Evolutionary conservation across 2,329 filamentous ascomycete species (phyloP).

Genomic region (Fusarium sp.): DNA sequence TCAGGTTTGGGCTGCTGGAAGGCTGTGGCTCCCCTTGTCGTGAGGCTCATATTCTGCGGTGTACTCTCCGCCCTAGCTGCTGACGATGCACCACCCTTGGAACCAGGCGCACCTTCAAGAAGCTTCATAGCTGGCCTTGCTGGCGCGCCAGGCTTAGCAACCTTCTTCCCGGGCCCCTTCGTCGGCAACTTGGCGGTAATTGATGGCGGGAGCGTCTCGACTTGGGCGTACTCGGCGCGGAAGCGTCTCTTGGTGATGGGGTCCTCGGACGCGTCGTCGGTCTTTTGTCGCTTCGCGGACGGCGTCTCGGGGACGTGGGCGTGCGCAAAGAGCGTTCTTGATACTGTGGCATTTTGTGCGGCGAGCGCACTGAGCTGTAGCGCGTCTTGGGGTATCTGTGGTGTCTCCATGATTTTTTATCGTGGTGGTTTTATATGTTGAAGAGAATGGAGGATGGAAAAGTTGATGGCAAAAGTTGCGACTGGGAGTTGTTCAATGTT

Average conservation of each 20-base stretch:
- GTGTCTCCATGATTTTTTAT: slow-evolving; percentile 49
- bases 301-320: slow-evolving; percentile 40
- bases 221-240: slow-evolving; percentile 80
- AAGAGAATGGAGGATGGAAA: slow-evolving; percentile 30
- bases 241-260: slow-evolving; percentile 62
- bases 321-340: slow-evolving; percentile 49
- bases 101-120: slow-evolving; percentile 50
- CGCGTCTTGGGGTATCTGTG: slow-evolving; percentile 48
- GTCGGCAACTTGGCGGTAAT: slow-evolving; percentile 83
- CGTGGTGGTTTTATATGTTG: slow-evolving; percentile 15
- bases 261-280: slow-evolving; percentile 51
- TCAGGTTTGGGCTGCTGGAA: slow-evolving; percentile 76
- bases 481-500: slow-evolving; percentile 12
- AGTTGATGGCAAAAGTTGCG: slow-evolving; percentile 35
- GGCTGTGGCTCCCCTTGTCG: slow-evolving; percentile 45
- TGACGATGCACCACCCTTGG: slow-evolving; percentile 51
- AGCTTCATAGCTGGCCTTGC: slow-evolving; percentile 51
- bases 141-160: slow-evolving; percentile 63
- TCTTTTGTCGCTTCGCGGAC: slow-evolving; percentile 54
- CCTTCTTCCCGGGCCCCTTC: slow-evolving; percentile 49
- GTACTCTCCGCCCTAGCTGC: slow-evolving; percentile 27
- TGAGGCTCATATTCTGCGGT: slow-evolving; percentile 49
- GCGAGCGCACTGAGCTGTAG: slow-evolving; percentile 51
- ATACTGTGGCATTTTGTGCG: slow-evolving; percentile 50
- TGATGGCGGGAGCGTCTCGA: slow-evolving; percentile 80